Base-by-base conservation (phyloP, 2,329 filamentous ascomycete genomes). In the Penicillium corylophilum region DNA sequence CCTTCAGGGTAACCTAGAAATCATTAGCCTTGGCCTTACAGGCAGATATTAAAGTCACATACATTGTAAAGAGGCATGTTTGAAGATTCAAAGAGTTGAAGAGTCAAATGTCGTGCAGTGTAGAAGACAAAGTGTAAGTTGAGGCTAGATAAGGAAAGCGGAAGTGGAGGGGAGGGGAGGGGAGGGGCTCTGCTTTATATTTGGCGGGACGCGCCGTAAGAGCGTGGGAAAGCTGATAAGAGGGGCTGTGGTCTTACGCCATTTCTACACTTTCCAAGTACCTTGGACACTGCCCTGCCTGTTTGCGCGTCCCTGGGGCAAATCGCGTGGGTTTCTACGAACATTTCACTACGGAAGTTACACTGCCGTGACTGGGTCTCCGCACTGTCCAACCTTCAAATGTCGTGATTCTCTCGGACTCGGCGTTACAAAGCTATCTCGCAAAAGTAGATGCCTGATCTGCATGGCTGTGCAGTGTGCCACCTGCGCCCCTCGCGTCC, bases 1-100 rank as follows among this genome's bases (percentile, higher is more conserved):
- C 77, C 74, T 94, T 93, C 74, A 89, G 83, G 50, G 90, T 90
- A 60, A 96, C 84, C 91, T 96, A 54, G 15, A 46, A 47, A 33
- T 33, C 13, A 50, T 23, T 15, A 43, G 44, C 35, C n/a, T 55
- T 22, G 56, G 53, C 36, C 7, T 38, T 8, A 41, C 18, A 47
- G 13, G 24, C 28, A 18, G 16, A 26, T 5, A 18, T 38, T 13
- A 18, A 9, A 3, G 22, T 36, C 15, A 63, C 66, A 26, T 62
- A 74, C 71, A 54, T 73, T 74, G 66, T 64, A 73, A 26, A 72
- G 62, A 67, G 71, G 68, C 71, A 73, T 73, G 16, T 56, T 70
- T 39, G 26, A 31, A 46, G 43, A 20, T 35, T n/a, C 3, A 12
- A 10, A 13, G 35, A 10, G 24, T 26, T n/a, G 23, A 20, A 49